Percentiles rank a stretch among this genome's conserved stretches.
phyloP scores from a whole-genome alignment of 2,329 filamentous ascomycete species.

The Leptographium procerum region DNA sequence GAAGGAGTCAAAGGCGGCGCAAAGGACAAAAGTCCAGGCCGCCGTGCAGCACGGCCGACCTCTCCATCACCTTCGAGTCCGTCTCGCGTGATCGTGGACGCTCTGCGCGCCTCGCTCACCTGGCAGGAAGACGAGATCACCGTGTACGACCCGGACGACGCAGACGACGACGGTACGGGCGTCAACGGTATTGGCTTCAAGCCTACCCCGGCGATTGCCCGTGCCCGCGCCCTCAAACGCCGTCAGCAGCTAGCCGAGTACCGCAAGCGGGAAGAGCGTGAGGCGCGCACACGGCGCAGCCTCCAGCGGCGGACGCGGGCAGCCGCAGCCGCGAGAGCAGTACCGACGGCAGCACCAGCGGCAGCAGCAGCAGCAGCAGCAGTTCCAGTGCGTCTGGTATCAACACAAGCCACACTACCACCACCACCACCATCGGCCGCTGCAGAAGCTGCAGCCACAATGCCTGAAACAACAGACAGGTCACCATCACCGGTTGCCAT shows the following conservation, averaged over 20 bases:
- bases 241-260: constrained; percentile 53
- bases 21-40: background rate
- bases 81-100: constrained; percentile 29
- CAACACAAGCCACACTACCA: background rate
- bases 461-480: no score
- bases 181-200: constrained; percentile 59
- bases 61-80: background rate
- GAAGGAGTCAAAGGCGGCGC: background rate
- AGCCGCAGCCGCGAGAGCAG: constrained; percentile 7
- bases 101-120: constrained; percentile 47
- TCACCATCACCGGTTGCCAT: background rate
- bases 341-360: background rate
- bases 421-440: background rate
- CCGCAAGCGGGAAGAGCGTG: constrained; percentile 46
- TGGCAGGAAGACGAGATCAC: constrained; percentile 62
- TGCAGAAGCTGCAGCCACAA: background rate
- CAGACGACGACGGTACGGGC: constrained; percentile 55
- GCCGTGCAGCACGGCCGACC: background rate
- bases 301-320: constrained; percentile 31
- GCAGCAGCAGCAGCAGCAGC: no score
- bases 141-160: constrained; percentile 51
- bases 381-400: background rate
- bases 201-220: constrained; percentile 49
- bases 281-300: constrained; percentile 45
- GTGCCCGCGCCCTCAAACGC: constrained; percentile 43